Conservation (phyloP, 164 flowering plant genomes). For the Piper betle region DNA sequence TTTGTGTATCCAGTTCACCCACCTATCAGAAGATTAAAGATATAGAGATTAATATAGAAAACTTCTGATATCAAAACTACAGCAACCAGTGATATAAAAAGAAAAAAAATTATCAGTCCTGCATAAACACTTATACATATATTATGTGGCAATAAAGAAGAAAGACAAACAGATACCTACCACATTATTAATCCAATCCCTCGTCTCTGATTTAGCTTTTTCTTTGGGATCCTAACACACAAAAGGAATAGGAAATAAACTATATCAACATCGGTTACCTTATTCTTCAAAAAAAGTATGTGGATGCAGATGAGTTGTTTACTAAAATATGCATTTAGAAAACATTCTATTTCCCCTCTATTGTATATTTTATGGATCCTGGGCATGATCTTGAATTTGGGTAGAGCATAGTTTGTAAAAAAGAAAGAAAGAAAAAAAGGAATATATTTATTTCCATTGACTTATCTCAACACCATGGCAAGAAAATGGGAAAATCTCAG, state of each 20-base stretch:
- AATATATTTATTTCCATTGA: too few relatives aligned
- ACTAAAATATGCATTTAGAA: background rate
- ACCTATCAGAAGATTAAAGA: constrained; percentile 36
- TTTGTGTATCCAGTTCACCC: constrained; percentile 79
- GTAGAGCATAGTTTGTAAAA: too few relatives aligned
- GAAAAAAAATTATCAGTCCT: background rate
- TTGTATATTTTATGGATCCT: too few relatives aligned
- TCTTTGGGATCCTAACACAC: constrained; percentile 80
- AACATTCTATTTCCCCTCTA: background rate
- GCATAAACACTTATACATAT: background rate
- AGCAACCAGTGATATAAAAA: background rate
- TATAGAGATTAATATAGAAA: too few relatives aligned
- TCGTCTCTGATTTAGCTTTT: constrained; percentile 94
- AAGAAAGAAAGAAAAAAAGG: too few relatives aligned
- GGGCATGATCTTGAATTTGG: too few relatives aligned
- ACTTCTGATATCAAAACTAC: background rate
- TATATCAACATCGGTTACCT: too few relatives aligned
- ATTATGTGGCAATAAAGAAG: background rate
- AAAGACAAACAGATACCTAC: constrained; percentile 29
- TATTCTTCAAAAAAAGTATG: background rate
- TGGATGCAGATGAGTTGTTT: background rate
- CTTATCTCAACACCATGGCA: too few relatives aligned
- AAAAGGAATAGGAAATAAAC: too few relatives aligned
- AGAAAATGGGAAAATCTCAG: too few relatives aligned
- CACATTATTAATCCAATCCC: constrained; percentile 98